Evolutionary conservation across 148 eudicot species (phyloP), one percentile per base, ranked within the genome.

Genomic region (Rhododendron henanense): DNA sequence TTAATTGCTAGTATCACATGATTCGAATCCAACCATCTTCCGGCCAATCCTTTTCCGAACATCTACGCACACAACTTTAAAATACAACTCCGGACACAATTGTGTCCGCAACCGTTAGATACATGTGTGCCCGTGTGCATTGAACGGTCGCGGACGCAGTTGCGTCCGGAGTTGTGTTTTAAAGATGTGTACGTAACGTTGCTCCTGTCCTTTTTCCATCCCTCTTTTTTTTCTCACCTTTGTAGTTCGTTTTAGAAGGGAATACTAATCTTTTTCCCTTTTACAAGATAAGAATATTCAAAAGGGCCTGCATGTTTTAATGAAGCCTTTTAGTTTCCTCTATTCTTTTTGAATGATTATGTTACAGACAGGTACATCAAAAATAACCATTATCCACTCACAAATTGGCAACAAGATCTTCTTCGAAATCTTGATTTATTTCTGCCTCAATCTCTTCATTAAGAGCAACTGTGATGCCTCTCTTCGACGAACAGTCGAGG

Each of bases 381-480:
- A 23, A 45, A n/a, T 11, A 78, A 47, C 47, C 33, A n/a, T 11
- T 45, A 48, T 47, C 9, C 16, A 25, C 53, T 41, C 28, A 63
- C 19, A 37, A 82, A 82, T 50, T 82, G 21, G 65, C 55, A 59
- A 59, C 21, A n/a, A 65, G 77, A 83, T 65, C 77, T 80, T 51
- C 44, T 83, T 63, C 0, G 55, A 44, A 41, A 65, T 44, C 84
- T 63, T 59, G 28, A 59, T 37, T 21, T 81, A 41, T 41, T 82
- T n/a, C 65, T 8, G 4, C 41, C 2, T 7, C 16, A 44, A 23
- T 18, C 31, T 83, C 51, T 41, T 50, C n/a, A 83, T 83, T n/a
- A 44, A 63, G 23, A 25, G 16, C 16, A 83, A 83, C 4, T n/a
- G 10, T 23, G 73, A 59, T 59, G 33, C 84, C 39, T 28, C 74